Evolutionary conservation across 2,329 filamentous ascomycete species (phyloP), one percentile per base, ranked within the genome.

Genomic region (Trichoderma endophyticum): DNA sequence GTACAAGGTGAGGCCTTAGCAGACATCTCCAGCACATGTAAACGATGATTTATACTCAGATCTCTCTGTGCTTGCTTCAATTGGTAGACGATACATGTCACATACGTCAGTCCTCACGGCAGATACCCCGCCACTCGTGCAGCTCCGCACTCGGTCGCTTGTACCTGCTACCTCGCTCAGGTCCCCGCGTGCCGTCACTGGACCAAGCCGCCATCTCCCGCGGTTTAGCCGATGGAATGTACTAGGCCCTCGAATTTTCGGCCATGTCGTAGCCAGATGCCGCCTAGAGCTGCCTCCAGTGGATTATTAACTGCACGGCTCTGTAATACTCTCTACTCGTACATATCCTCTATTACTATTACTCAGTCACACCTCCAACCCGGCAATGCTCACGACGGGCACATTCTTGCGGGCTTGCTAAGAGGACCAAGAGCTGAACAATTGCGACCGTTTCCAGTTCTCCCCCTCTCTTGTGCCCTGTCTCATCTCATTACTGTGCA

Each of bases 161-260:
- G 54, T 51, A 51, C 43, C 43, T 51, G 43, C 43, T 51, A 51
- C 43, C n/a, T 51, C 43, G 11, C 43, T n/a, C 56, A 59, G 56
- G 56, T 59, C 56, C 56, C 56, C 56, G 56, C 56, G 56, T n/a
- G 26, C 56, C 56, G 56, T 59, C 56, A 48, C 61, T 63, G 61
- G 39, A 30, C 64, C 34, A 32, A 18, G 36, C 43, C 12, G 21
- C 48, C 18, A 11, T 43, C 64, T 21, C 28, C 64, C 64, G 77
- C 75, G 28, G 73, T 76, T 79, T 73, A 76, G 69, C 79, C 79
- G 79, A 75, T 77, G 72, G 78, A 78, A 79, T 76, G 76, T 78
- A 77, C 78, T 78, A 74, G 75, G 72, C 75, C 74, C 73, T 64
- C 75, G 71, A 74, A 79, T 78, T 76, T 62, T 71, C 73, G 71